phyloP scores from a whole-genome alignment of 441 rosid species.

The Aquilaria agallochum region DNA sequence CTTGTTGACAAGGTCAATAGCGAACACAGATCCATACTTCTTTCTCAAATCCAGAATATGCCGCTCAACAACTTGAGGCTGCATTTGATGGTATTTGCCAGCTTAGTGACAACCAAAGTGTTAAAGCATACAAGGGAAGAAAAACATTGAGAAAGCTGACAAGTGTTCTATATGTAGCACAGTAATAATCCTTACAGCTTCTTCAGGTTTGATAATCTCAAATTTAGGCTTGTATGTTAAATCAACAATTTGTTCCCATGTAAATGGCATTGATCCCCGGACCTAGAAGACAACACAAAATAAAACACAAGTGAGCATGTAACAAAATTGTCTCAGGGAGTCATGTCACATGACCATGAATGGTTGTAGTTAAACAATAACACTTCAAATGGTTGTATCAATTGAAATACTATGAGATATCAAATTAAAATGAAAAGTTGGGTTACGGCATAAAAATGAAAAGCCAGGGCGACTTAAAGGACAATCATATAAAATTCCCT shows the following conservation, averaged over 20 bases:
- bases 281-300: conserved; percentile 37
- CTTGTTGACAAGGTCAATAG: conserved; percentile 91
- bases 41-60: conserved; percentile 95
- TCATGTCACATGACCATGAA: no score
- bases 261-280: conserved; percentile 90
- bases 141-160: conserved; percentile 1
- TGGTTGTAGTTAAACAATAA: no score
- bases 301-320: conserved; percentile 4
- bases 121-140: not conserved
- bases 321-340: not conserved
- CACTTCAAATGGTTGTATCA: no score
- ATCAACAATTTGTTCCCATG: conserved; percentile 80
- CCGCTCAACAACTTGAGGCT: conserved; percentile 78
- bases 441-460: no score
- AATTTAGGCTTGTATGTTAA: conserved; percentile 77
- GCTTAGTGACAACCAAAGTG: not conserved
- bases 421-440: no score
- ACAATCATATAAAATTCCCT: no score
- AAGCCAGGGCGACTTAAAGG: no score
- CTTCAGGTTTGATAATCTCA: conserved; percentile 89
- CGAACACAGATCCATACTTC: conserved; percentile 79
- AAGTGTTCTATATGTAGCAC: conserved; percentile 10
- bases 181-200: conserved; percentile 61
- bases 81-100: conserved; percentile 21
- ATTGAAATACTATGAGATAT: no score